Conservation (phyloP, 1,284 basidiomycete species). For the Nidula niveotomentosa region DNA sequence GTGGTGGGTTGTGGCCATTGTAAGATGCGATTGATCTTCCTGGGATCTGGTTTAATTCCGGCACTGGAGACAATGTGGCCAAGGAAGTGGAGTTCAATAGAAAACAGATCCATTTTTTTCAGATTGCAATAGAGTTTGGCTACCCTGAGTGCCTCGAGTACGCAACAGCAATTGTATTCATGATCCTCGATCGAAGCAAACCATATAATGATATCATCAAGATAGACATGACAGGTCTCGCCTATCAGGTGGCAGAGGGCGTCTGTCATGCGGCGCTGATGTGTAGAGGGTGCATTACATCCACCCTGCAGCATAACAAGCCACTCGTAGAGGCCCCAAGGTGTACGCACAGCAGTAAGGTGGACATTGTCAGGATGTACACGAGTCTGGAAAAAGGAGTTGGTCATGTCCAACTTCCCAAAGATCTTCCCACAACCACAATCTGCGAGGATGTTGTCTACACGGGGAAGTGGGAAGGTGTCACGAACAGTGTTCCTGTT, state of each 20-base stretch:
- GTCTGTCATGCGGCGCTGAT: conserved; percentile 28
- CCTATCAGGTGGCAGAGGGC: conserved; percentile 29
- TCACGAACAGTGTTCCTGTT: conserved; percentile 33
- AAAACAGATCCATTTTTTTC: conserved; percentile 28
- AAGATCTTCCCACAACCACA: conserved; percentile 29
- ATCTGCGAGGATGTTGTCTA: conserved; percentile 18
- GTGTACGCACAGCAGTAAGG: conserved; percentile 24
- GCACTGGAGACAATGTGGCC: conserved; percentile 27
- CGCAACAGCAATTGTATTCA: conserved; percentile 14
- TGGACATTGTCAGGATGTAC: conserved; percentile 30
- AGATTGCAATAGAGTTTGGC: conserved; percentile 6
- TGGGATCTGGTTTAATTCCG: conserved; percentile 29
- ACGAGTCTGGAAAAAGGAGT: conserved; percentile 35
- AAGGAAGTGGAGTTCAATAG: conserved; percentile 23
- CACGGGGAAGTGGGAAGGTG: neutral
- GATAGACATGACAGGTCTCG: conserved; percentile 34
- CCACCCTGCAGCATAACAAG: conserved; percentile 38
- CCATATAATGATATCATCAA: conserved; percentile 44
- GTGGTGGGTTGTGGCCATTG: conserved; percentile 26
- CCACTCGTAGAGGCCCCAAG: conserved; percentile 39
- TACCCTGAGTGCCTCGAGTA: conserved; percentile 19
- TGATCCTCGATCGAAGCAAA: conserved; percentile 33
- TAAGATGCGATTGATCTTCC: conserved; percentile 26
- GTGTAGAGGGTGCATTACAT: conserved; percentile 30
- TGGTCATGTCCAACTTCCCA: conserved; percentile 34